Conservation (phyloP, 345 rosid genomes). For the Camelina neglecta region DNA sequence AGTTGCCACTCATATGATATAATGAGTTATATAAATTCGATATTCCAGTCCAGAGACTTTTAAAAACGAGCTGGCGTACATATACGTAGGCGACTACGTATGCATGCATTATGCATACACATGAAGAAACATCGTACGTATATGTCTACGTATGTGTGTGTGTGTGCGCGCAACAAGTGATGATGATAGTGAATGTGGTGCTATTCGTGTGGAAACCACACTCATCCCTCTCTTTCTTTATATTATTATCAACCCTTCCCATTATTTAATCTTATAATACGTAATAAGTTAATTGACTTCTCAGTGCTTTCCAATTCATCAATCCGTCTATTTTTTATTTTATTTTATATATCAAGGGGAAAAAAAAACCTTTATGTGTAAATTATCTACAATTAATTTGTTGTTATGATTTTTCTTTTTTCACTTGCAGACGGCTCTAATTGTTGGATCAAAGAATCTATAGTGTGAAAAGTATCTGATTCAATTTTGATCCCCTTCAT, state of each 20-base stretch:
- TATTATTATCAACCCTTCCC: not conserved
- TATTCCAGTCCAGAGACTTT: not conserved
- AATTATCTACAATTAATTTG: slow-evolving; percentile 24
- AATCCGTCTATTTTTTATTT: slow-evolving; percentile 27
- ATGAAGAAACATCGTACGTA: slow-evolving; percentile 1
- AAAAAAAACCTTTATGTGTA: not conserved
- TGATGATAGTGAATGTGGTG: slow-evolving; percentile 36
- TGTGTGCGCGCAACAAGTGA: slow-evolving; percentile 16
- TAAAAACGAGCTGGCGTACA: slow-evolving; percentile 6
- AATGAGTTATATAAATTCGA: too few species aligned
- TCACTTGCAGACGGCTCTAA: slow-evolving; percentile 34
- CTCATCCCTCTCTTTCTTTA: slow-evolving; percentile 12
- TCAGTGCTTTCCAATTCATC: slow-evolving; percentile 44
- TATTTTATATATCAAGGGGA: too few species aligned
- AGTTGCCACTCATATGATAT: too few species aligned
- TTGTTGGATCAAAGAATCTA: slow-evolving; percentile 11
- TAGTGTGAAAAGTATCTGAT: slow-evolving; percentile 48
- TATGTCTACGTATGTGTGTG: not conserved
- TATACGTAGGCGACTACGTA: slow-evolving; percentile 46
- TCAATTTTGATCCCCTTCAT: slow-evolving; percentile 37
- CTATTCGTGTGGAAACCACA: slow-evolving; percentile 48
- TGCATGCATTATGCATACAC: slow-evolving; percentile 26
- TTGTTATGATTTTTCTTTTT: slow-evolving; percentile 33
- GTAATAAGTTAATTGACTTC: not conserved
- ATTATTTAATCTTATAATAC: not conserved